phyloP scores from a whole-genome alignment of 148 eudicot species.

The Rhododendron williamsianum region DNA sequence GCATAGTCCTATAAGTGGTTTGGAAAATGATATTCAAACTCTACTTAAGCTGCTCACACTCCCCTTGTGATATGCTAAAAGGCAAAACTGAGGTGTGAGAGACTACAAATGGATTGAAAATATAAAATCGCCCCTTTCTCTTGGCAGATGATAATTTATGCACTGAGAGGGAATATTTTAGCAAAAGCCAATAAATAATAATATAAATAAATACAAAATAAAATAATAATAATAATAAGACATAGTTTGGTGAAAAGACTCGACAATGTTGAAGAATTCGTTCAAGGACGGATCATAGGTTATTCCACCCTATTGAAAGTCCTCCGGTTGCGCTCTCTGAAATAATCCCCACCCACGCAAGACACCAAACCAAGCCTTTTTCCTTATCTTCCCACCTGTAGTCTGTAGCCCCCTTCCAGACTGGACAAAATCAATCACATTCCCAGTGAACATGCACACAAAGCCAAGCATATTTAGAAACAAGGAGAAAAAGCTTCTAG shows the following conservation, averaged over 20 bases:
- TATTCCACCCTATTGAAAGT: background rate
- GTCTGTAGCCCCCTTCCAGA: background rate
- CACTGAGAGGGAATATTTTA: background rate
- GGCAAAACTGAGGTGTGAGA: background rate
- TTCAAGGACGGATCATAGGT: background rate
- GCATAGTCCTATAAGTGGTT: background rate
- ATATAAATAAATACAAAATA: background rate
- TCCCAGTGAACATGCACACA: background rate
- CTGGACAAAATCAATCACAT: background rate
- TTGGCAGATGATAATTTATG: background rate
- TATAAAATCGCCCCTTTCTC: background rate
- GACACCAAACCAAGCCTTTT: background rate
- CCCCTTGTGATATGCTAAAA: background rate
- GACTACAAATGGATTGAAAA: background rate
- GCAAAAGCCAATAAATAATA: background rate
- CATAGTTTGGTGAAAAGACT: background rate
- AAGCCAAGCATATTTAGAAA: background rate
- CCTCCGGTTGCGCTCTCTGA: background rate
- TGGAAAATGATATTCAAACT: background rate
- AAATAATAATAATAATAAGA: background rate
- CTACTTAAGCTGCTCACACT: background rate
- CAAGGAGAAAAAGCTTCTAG: background rate
- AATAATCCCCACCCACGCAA: background rate
- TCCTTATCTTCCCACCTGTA: background rate
- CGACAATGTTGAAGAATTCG: background rate